Base-by-base conservation (phyloP, 164 flowering plant genomes). In the Echeveria elegans region DNA sequence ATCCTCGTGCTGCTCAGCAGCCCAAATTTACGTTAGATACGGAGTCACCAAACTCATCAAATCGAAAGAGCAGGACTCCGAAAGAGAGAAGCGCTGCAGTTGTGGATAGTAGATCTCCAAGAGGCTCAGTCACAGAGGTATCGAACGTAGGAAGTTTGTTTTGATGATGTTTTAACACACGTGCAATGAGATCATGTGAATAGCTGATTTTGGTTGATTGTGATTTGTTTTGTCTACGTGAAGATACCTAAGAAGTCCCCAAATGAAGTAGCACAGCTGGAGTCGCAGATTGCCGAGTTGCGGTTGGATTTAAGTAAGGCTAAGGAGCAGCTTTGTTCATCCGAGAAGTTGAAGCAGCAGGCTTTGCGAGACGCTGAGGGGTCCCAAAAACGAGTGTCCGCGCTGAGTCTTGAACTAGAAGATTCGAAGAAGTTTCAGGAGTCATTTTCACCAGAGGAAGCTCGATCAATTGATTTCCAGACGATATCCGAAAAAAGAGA, bases 71-170 rank as follows among this genome's bases (percentile, higher is more conserved):
- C 11, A 73, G 74, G 71, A 73, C 78, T 2, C 82, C 84, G 11
- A 87, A 79, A 62, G 85, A 79, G 10, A 71, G 77, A 80, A 88
- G 94, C 67, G 95, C 92, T 41, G 92, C 88, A 81, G 84, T 82
- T 18, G 40, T 31, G 28, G 92, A 86, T 32, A 87, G 88, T 28
- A 83, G 73, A 71, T 82, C 93, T 61, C 97, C 95, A 1, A 81
- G 84, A 75, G 88, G 96, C 73, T 91, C 91, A 11, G 80, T 72
- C 28, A 7, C 85, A 67, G 96, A 88, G 96, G 97, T 89, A 83
- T 66, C 30, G 36, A 5, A 28, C 26, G 26, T 58, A 32, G 9
- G 19, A 9, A 11, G n/a, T 50, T 64, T 16, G 6, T 38, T 36
- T 19, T 59, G 65, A 19, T 68, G n/a, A 30, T 31, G 15, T 53